Evolutionary conservation across 768 basidiomycete genomes (phyloP).

Genomic region (Lepiota brunneoincarnata): DNA sequence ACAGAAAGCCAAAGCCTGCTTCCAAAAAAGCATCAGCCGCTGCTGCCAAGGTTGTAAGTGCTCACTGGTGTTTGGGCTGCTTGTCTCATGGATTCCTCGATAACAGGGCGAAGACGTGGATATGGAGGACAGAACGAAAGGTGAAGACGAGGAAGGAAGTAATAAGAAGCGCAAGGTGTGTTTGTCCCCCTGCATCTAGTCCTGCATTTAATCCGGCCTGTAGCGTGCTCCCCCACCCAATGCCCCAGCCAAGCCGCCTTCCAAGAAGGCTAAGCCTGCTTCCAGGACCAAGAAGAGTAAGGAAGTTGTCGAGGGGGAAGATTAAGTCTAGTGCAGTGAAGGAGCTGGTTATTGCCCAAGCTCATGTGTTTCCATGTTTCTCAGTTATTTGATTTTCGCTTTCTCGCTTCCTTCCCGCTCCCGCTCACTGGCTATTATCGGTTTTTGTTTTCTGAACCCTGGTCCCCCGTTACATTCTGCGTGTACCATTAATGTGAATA

Average conservation of each 20-base stretch:
- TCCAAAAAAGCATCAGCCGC: constrained; percentile 22
- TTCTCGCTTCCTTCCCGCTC: neutral
- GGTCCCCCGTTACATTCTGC: constrained; percentile 6
- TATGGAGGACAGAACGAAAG: constrained; percentile 35
- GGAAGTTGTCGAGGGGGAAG: constrained; percentile 42
- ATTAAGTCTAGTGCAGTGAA: constrained; percentile 13
- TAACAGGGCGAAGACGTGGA: constrained; percentile 37
- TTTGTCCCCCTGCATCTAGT: neutral
- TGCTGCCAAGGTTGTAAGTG: constrained; percentile 2
- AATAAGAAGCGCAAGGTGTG: constrained; percentile 73
- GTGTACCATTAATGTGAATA: constrained; percentile 12
- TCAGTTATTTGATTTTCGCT: neutral
- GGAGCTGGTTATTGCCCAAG: neutral
- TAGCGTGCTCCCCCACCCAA: constrained; percentile 36
- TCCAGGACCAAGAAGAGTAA: constrained; percentile 49
- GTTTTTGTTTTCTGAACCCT: neutral
- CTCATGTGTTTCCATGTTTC: neutral
- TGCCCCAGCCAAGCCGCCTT: constrained; percentile 40
- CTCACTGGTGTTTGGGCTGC: neutral
- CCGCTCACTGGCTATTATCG: constrained; percentile 4
- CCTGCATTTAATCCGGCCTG: neutral
- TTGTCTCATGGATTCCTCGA: constrained; percentile 17
- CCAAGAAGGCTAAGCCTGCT: constrained; percentile 43
- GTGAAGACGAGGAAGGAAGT: constrained; percentile 43
- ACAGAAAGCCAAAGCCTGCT: constrained; percentile 18